Evolutionary conservation across 1,284 basidiomycete genomes (phyloP).

Genomic region (Apiotrichum montevideense): DNA sequence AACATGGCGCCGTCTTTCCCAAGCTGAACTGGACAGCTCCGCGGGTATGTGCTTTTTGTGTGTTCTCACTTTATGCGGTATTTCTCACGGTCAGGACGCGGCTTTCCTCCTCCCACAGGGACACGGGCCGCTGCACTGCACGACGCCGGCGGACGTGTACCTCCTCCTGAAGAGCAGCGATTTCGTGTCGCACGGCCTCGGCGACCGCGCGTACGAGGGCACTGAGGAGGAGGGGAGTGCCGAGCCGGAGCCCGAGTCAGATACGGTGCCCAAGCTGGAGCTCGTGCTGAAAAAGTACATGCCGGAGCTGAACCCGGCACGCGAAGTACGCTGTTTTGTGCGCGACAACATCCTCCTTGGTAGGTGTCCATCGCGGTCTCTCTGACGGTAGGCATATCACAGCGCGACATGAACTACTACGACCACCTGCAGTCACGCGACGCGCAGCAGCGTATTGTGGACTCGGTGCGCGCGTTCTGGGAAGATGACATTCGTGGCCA

Average conservation of each 20-base stretch:
- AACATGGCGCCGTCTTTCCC: constrained; percentile 77
- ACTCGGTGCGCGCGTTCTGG: constrained; percentile 62
- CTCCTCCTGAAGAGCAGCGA: constrained; percentile 88
- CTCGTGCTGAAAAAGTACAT: constrained; percentile 92
- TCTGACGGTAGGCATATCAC: constrained; percentile 61
- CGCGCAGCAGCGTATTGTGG: constrained; percentile 55
- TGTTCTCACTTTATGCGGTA: not conserved
- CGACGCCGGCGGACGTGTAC: constrained; percentile 82
- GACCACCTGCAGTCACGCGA: constrained; percentile 67
- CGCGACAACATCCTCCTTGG: constrained; percentile 39
- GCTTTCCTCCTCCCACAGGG: constrained; percentile 76
- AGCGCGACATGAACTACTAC: constrained; percentile 87
- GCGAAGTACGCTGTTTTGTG: constrained; percentile 85
- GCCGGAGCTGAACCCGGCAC: constrained; percentile 65
- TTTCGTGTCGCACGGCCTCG: constrained; percentile 76
- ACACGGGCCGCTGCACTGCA: constrained; percentile 78
- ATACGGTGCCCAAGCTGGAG: constrained; percentile 52
- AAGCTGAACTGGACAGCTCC: constrained; percentile 93
- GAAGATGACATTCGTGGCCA: constrained; percentile 56
- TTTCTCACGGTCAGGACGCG: constrained; percentile 60
- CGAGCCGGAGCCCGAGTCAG: not conserved
- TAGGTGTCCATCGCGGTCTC: not conserved
- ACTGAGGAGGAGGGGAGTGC: not conserved
- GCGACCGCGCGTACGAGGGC: constrained; percentile 44
- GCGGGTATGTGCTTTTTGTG: constrained; percentile 53